phyloP scores from a whole-genome alignment of 2,329 filamentous ascomycete species.

The Xylogone sp. region DNA sequence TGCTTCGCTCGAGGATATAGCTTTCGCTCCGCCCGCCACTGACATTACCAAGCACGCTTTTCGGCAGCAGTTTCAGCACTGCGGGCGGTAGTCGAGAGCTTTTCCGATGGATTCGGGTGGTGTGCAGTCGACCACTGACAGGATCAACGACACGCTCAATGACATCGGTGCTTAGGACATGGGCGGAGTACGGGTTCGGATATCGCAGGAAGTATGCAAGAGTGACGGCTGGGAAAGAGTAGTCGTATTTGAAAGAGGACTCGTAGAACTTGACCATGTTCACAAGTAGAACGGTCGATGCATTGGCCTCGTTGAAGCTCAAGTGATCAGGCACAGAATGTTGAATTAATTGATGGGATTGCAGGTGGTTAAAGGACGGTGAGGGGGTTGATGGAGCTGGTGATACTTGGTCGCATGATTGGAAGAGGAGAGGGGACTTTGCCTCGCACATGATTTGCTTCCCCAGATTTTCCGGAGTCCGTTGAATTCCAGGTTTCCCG shows the following conservation, averaged over 20 bases:
- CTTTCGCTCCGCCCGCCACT: conserved; percentile 64
- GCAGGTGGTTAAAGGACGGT: background rate
- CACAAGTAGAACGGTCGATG: background rate
- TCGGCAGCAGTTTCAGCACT: conserved; percentile 71
- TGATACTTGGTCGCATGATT: background rate
- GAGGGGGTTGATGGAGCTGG: background rate
- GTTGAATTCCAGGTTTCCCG: too few relatives aligned
- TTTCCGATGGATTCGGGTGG: conserved; percentile 77
- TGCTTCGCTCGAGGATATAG: conserved; percentile 76
- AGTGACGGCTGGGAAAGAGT: conserved; percentile 80
- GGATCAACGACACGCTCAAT: conserved; percentile 72
- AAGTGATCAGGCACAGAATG: background rate
- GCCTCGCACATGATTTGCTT: background rate
- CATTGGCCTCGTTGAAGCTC: background rate
- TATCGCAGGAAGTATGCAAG: conserved; percentile 89
- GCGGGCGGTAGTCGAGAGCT: conserved; percentile 73
- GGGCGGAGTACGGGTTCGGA: conserved; percentile 78
- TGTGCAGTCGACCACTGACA: conserved; percentile 69
- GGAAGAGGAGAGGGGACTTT: too few relatives aligned
- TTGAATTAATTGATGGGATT: background rate
- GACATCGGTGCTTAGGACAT: conserved; percentile 81
- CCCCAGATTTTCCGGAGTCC: background rate
- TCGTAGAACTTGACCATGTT: conserved; percentile 33
- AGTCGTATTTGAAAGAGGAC: conserved; percentile 69
- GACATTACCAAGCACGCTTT: conserved; percentile 46